A percentile compares a stretch with the other conserved stretches of the same genome.
Conservation (phyloP, 1,139 yeast species). For the Pichia sp. region DNA sequence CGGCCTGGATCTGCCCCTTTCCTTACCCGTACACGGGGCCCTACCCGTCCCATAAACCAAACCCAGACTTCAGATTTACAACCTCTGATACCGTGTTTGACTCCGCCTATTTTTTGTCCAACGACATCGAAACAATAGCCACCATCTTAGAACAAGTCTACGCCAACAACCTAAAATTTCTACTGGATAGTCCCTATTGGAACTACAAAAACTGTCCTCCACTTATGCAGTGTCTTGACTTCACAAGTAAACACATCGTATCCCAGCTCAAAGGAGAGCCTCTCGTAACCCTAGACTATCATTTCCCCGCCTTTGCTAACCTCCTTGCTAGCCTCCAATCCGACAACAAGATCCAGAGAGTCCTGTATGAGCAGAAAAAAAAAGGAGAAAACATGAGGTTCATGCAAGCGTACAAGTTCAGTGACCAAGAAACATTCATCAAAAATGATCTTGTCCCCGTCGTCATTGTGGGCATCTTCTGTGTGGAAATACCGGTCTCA, state of each 20-base stretch:
- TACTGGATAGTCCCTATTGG: background rate
- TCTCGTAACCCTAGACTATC: background rate
- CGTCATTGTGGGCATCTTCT: background rate
- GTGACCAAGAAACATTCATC: background rate
- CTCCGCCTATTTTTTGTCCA: background rate
- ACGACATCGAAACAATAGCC: background rate
- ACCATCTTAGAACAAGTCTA: background rate
- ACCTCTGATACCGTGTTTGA: background rate
- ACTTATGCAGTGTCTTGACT: background rate
- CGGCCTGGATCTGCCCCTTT: background rate
- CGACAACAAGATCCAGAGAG: background rate
- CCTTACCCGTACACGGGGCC: background rate
- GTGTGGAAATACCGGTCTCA: background rate
- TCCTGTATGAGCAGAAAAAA: background rate
- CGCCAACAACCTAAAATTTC: background rate
- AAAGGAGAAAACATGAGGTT: constrained; percentile 1
- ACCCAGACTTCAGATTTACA: background rate
- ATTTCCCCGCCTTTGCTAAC: background rate
- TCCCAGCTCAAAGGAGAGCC: background rate
- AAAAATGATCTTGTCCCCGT: background rate
- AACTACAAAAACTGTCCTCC: background rate
- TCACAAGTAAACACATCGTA: background rate
- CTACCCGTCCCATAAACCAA: background rate
- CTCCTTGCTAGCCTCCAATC: background rate
- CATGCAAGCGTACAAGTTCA: background rate